A percentile compares a stretch with the other conserved stretches of the same genome.
Evolutionary conservation across 768 basidiomycete species (phyloP).

Genomic region (Boletus eberwhitei): DNA sequence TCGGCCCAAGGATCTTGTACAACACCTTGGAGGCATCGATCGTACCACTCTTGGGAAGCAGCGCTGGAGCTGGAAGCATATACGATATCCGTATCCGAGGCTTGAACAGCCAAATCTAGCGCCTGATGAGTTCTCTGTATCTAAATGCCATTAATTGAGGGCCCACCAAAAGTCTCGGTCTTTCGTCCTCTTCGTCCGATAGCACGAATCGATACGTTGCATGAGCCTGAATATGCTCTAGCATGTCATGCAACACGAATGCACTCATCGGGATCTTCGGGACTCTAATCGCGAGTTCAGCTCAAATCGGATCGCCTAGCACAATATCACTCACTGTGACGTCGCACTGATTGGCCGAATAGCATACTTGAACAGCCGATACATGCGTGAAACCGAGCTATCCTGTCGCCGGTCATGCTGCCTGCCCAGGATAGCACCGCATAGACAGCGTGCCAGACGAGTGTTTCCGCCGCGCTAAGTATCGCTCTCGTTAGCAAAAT

Average conservation of each 20-base stretch:
- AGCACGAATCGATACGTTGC: slow-evolving; percentile 91
- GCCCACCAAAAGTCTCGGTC: slow-evolving; percentile 72
- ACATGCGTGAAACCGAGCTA: slow-evolving; percentile 40
- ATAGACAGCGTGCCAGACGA: slow-evolving; percentile 68
- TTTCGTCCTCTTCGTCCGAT: slow-evolving; percentile 82
- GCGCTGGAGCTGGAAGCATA: slow-evolving; percentile 48
- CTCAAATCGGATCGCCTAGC: not conserved
- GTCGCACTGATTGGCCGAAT: slow-evolving; percentile 64
- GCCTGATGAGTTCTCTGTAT: not conserved
- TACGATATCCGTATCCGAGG: slow-evolving; percentile 82
- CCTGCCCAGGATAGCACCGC: slow-evolving; percentile 79
- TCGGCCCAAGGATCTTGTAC: slow-evolving; percentile 73
- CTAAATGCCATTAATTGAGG: not conserved
- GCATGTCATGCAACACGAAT: slow-evolving; percentile 91
- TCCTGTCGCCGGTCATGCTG: slow-evolving; percentile 48
- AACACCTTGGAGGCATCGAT: slow-evolving; percentile 79
- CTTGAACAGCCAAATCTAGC: slow-evolving; percentile 93
- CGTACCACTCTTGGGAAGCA: slow-evolving; percentile 59
- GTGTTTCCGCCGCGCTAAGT: slow-evolving; percentile 59
- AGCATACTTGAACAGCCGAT: slow-evolving; percentile 80
- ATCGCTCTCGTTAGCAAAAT: slow-evolving; percentile 19
- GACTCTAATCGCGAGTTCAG: slow-evolving; percentile 24
- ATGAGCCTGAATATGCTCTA: slow-evolving; percentile 87
- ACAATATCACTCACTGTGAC: slow-evolving; percentile 51
- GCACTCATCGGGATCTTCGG: slow-evolving; percentile 66